Base-by-base conservation (phyloP, 352 stramenopile genomes). In the Pythium sukuiense region DNA sequence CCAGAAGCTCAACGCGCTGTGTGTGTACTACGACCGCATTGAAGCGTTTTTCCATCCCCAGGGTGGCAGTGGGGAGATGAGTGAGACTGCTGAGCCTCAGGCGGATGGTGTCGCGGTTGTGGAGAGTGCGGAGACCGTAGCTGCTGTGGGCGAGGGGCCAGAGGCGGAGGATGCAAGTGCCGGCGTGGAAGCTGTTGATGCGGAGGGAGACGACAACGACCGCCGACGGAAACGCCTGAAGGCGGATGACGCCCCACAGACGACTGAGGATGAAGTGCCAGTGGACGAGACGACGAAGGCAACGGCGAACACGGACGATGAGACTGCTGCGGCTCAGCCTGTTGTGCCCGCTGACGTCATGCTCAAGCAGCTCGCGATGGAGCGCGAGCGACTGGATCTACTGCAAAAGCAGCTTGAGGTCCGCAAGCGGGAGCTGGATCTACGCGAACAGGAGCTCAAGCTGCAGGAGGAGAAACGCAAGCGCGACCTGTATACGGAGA, bases 351-450 rank as follows among this genome's bases (percentile, higher is more conserved):
- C 65, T 8, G 58, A 48, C 4, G n/a, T 65, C 9, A 20, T 13
- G 16, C 16, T 57, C 33, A n/a, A 63, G 55, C 46, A 57, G 35
- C 46, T 83, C 37, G 61, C 65, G 7, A 20, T 87, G 14, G 80
- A 86, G 49, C 74, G 68, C 24, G 70, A 83, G 33, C 71, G 72
- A 26, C 65, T 88, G 32, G 69, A 65, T 14, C 65, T 86, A 3
- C 59, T 69, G n/a, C 67, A 72, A 29, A 49, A 72, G 12, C 62
- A 77, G 43, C 43, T 77, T 35, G 27, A 26, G 0, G 16, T 74
- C 6, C 59, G 73, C n/a, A 73, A 78, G 59, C 76, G 74, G 29
- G 74, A 86, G 57, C 65, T 88, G 24, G 73, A 74, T 27, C 55
- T 85, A 18, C 80, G 78, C 43, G 72, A 80, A 61, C 72, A 37